Base-by-base conservation (phyloP, 345 rosid species). In the Brassica carinata region DNA sequence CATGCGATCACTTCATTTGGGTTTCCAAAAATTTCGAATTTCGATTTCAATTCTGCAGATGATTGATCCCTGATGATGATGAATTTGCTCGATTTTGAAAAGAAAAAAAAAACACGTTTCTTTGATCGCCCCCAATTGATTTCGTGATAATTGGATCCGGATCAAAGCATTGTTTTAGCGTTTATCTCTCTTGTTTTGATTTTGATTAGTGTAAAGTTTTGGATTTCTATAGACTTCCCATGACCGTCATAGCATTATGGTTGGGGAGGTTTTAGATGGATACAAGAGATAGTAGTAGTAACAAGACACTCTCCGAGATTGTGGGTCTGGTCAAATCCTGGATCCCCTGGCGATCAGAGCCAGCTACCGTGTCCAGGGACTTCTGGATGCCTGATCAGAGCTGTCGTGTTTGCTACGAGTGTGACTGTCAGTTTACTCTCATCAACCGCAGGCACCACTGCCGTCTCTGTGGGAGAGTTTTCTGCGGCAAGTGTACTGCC, bases 341-440 rank as follows among this genome's bases (percentile, higher is more conserved):
- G 97, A 70, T 90, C 68, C 86, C 92, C 81, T 89, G 96, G 98
- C 86, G 79, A 76, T 85, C 94, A 1, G 96, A 93, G 87, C 90
- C 94, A 75, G 79, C 89, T 72, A 77, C 85, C 78, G 87, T 93
- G 77, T 92, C 96, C 2, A 89, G 89, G 91, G 92, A 92, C 85
- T 96, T 93, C 87, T 96, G 99, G 98, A 93, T 96, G 98, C 97
- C 99, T 58, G 98, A 96, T 82, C 90, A 89, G 74, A 96, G 96
- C 84, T 96, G 98, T 83, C 88, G 91, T 83, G 94, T 96, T 62
- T 96, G 99, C 81, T 96, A 96, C 77, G 96, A 92, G 45, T 93
- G 98, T 74, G 97, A 93, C 82, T 59, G 83, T 59, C 96, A 84
- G 88, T 96, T 96, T 81, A 92, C 96, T 0, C 26, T 90, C 51